A percentile compares a stretch with the other conserved stretches of the same genome.
Evolutionary conservation across 2,329 filamentous ascomycete species (phyloP).

Genomic region (Monosporascus sp.): DNA sequence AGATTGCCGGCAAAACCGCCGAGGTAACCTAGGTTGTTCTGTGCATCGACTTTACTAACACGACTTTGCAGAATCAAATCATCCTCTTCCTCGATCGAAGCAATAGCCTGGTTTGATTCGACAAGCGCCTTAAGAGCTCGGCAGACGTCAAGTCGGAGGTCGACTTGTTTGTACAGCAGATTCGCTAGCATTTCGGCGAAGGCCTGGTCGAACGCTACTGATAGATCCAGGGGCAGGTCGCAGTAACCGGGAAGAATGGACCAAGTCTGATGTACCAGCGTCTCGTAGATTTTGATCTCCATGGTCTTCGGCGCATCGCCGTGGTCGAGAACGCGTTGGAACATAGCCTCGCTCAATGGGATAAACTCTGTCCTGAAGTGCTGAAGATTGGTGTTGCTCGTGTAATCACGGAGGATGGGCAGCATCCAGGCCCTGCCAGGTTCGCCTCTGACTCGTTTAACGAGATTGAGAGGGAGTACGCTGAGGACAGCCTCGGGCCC

Average conservation of each 20-base stretch:
- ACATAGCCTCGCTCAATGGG: constrained; percentile 83
- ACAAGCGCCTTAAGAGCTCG: constrained; percentile 79
- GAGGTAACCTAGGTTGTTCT: constrained; percentile 77
- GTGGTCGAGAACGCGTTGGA: constrained; percentile 80
- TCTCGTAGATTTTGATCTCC: constrained; percentile 91
- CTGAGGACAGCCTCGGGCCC: constrained; percentile 78
- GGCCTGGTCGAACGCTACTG: constrained; percentile 70
- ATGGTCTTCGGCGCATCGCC: constrained; percentile 81
- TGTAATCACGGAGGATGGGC: constrained; percentile 81
- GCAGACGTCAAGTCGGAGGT: constrained; percentile 82
- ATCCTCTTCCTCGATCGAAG: constrained; percentile 63
- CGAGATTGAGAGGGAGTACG: constrained; percentile 80
- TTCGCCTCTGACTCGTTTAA: constrained; percentile 68
- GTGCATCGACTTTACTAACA: constrained; percentile 67
- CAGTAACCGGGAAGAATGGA: constrained; percentile 91
- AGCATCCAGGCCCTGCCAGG: constrained; percentile 91
- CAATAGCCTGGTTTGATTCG: constrained; percentile 83
- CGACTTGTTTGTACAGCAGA: constrained; percentile 85
- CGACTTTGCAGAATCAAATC: constrained; percentile 72
- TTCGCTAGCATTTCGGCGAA: constrained; percentile 92
- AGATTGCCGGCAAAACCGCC: constrained; percentile 78
- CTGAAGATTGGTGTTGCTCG: constrained; percentile 78
- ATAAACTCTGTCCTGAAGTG: constrained; percentile 86
- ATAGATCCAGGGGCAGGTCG: constrained; percentile 77
- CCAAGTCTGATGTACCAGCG: constrained; percentile 93